Evolutionary conservation across 441 rosid genomes (phyloP), one percentile per base, ranked within the genome.

Genomic region (Syzygium syzygioides): DNA sequence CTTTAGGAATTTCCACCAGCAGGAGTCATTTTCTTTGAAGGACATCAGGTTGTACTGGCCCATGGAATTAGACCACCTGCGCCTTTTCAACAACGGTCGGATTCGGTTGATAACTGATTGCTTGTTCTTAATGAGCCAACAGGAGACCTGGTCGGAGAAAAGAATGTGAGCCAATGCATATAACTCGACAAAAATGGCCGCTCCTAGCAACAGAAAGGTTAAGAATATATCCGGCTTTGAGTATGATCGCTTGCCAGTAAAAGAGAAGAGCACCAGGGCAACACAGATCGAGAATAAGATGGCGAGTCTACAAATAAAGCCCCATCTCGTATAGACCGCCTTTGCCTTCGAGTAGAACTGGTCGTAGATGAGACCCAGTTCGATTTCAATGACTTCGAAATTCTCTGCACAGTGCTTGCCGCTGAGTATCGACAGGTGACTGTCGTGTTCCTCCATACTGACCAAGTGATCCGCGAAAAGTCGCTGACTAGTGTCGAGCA

Each of bases 1-100:
- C 55, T 0, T 2, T 0, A 26, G 13, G 55, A 26, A 5, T 0
- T 55, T 14, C 54, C 56, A 48, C 54, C 7, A 83, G 6, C 1
- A 0, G 6, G 1, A 53, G 11, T 14, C 0, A 2, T 83, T 83
- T n/a, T 50, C 3, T 7, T 34, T 0, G 0, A 48, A n/a, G 86
- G 17, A 83, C 25, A 48, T 26, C 9, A 83, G 19, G 12, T n/a
- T 26, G 0, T 14, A 50, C 30, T 83, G 86, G 25, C 55, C 56
- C 12, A 50, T 53, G 12, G 56, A 48, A 9, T n/a, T 48, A 55
- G 86, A 83, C 56, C 55, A 80, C 11, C 32, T 25, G 20, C 1
- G 32, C 20, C 86, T 50, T 48, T 83, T 48, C 11, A 25, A 50
- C 3, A 26, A 13, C 1, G 34, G 56, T 26, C 41, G 41, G 41